Conservation (phyloP, 345 rosid genomes). For the Schrenkiella parvula region DNA sequence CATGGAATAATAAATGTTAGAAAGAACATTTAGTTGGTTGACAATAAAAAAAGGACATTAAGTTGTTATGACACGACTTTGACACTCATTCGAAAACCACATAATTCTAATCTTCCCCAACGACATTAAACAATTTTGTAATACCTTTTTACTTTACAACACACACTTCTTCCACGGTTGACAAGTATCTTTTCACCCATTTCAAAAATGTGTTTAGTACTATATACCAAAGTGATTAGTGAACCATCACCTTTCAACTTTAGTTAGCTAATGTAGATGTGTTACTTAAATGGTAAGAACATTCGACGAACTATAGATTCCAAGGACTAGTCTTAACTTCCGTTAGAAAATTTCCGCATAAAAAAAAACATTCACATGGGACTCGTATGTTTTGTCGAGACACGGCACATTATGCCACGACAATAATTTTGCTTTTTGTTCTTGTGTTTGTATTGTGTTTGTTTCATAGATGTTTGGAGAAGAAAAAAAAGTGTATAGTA, state of each 20-base stretch:
- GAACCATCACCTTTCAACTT: neutral
- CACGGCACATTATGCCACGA: neutral
- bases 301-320: neutral
- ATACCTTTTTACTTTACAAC: neutral
- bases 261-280: neutral
- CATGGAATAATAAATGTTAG: neutral
- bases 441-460: neutral
- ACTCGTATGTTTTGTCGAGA: neutral
- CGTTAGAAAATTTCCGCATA: neutral
- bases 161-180: slow-evolving; percentile 5
- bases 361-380: neutral
- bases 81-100: neutral
- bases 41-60: neutral
- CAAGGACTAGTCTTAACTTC: neutral
- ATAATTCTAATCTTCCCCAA: slow-evolving; percentile 15
- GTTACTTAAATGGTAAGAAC: neutral
- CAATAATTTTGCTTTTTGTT: neutral
- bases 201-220: neutral
- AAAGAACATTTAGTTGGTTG: neutral
- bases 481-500: neutral
- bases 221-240: neutral
- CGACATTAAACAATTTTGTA: neutral
- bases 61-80: slow-evolving; percentile 11
- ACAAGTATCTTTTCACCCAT: neutral
- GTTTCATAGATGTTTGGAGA: neutral